Evolutionary conservation across 225 moss, liverwort and hornwort genomes (phyloP), one percentile per base, ranked within the genome.

Genomic region (Climacium dendroides): DNA sequence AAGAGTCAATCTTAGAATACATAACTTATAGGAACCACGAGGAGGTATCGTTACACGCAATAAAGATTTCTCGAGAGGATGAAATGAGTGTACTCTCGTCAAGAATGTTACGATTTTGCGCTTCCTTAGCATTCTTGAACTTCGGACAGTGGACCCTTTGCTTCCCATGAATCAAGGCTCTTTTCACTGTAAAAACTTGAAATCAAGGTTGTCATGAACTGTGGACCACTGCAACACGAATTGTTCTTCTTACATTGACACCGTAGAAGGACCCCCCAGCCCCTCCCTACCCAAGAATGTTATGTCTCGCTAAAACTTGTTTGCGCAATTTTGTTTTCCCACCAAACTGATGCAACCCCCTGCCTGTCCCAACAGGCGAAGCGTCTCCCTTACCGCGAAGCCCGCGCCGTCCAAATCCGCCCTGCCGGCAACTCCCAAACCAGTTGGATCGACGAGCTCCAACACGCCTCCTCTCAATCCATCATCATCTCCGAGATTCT

Each of bases 401-500:
- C 92, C 22, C 92, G 92, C 65, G 90, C 90, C 52, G 87, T 92
- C 28, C 95, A 94, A 81, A 92, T 95, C 52, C 93, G 91, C 23
- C 94, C 93, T 28, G 91, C 89, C 16, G 95, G 93, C 65, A 91
- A 87, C 74, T 87, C 93, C 18, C 89, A 91, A 59, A 81, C 73
- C 62, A 62, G 84, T 7, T 96, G 95, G 96, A 90, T 97, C 32
- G 92, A 90, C 30, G 94, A 96, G 89, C 89, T 97, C 86, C 95
- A 90, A 52, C 89, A 94, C 65, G 70, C 89, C 47, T 84, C 94
- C 17, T 90, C 86, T 39, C 94, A 91, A 80, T 96, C 93, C 60
- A 97, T 97, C 67, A 95, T 97, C 66, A 91, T 95, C 30, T 94
- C 94, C 54, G 95, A 96, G 87, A 91, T 97, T 64, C 91, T 96